A percentile compares a stretch with the other conserved stretches of the same genome.
Evolutionary conservation across 331 rosid genomes (phyloP).

Genomic region (Dryas integrifolia): DNA sequence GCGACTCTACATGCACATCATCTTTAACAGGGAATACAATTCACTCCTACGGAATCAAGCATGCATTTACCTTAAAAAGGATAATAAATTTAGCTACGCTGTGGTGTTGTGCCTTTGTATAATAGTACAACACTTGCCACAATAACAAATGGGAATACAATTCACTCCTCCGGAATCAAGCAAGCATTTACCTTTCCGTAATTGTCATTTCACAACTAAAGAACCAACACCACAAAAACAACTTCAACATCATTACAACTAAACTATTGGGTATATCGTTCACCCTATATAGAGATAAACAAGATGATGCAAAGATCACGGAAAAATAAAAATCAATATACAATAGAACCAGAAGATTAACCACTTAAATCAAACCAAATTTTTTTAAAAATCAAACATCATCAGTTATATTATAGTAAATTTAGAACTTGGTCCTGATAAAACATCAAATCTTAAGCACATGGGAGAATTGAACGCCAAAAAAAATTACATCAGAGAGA

Average conservation of each 20-base stretch:
- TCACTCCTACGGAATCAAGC: background rate
- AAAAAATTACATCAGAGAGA: background rate
- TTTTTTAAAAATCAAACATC: background rate
- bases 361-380: background rate
- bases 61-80: slow-evolving; percentile 2
- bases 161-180: background rate
- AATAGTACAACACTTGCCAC: background rate
- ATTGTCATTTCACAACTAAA: background rate
- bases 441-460: slow-evolving; percentile 5
- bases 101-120: background rate
- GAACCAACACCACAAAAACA: background rate
- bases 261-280: background rate
- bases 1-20: background rate
- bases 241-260: background rate
- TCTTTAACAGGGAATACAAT: background rate
- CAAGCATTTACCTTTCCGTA: background rate
- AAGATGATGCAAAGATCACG: background rate
- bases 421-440: background rate
- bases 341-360: background rate
- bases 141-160: background rate
- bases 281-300: background rate
- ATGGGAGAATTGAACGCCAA: background rate
- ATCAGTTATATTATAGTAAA: background rate
- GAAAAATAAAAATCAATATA: background rate
- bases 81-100: background rate